Conservation (phyloP, 1,284 basidiomycete genomes). For the Clitocybe nebularis region DNA sequence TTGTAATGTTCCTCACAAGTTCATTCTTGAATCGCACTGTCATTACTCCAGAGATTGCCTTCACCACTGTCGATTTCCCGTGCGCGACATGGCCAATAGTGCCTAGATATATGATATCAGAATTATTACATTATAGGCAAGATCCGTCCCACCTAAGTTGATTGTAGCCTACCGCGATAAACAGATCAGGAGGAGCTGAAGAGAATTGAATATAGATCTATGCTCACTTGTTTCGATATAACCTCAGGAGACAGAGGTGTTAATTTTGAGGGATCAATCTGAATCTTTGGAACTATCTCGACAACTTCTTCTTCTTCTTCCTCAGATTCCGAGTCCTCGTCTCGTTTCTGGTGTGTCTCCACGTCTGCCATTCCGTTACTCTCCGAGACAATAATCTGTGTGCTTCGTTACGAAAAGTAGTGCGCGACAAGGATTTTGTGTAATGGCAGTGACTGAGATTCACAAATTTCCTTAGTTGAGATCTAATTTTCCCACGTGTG, state of each 20-base stretch:
- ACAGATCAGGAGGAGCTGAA: conserved; percentile 5
- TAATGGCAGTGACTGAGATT: not conserved
- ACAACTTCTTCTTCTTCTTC: conserved; percentile 54
- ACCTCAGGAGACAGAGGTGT: conserved; percentile 94
- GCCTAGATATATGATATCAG: conserved; percentile 41
- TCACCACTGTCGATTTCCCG: conserved; percentile 98
- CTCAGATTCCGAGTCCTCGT: conserved; percentile 68
- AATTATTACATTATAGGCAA: conserved; percentile 5
- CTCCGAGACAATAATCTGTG: too few species aligned
- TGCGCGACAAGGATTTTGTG: too few species aligned
- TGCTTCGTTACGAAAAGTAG: too few species aligned
- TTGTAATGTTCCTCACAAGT: conserved; percentile 96
- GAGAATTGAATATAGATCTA: conserved; percentile 4
- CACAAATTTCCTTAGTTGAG: too few species aligned
- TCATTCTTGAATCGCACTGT: conserved; percentile 99
- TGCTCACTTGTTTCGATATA: conserved; percentile 91
- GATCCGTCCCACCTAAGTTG: conserved; percentile 62
- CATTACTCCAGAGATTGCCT: conserved; percentile 99
- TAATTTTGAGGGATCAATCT: conserved; percentile 78
- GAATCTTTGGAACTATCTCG: conserved; percentile 55
- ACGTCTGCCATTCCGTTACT: conserved; percentile 49
- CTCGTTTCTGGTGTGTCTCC: conserved; percentile 57
- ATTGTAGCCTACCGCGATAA: conserved; percentile 67
- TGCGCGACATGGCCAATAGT: conserved; percentile 98
- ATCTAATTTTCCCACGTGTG: too few species aligned